A percentile compares a stretch with the other conserved stretches of the same genome.
Evolutionary conservation across 108 stramenopile species (phyloP).

Genomic region (Discostella pseudostelligera): DNA sequence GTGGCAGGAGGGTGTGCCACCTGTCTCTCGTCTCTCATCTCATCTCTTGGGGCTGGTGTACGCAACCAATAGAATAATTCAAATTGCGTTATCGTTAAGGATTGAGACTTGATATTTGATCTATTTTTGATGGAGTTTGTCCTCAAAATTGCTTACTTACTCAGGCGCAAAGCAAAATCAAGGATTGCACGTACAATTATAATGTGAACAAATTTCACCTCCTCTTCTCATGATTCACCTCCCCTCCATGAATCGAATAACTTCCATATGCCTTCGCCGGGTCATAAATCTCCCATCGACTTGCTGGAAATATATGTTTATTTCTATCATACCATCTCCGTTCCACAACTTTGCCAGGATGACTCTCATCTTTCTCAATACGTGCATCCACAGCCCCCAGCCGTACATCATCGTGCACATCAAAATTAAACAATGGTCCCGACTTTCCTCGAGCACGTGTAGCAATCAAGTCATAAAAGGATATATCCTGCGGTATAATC

Average conservation of each 20-base stretch:
- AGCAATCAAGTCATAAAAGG: slow-evolving; percentile 96
- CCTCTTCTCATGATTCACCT: slow-evolving; percentile 60
- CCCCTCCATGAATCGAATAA: slow-evolving; percentile 91
- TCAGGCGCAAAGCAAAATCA: no score
- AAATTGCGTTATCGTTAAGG: no score
- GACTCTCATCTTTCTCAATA: slow-evolving; percentile 95
- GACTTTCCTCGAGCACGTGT: slow-evolving; percentile 93
- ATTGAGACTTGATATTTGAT: no score
- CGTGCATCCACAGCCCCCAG: slow-evolving; percentile 80
- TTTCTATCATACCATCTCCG: slow-evolving; percentile 96
- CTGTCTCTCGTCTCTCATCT: no score
- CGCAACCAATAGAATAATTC: no score
- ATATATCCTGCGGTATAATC: slow-evolving; percentile 92
- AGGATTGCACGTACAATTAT: no score
- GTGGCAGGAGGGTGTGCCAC: no score
- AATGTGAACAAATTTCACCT: no score
- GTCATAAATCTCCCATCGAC: slow-evolving; percentile 96
- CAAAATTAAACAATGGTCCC: slow-evolving; percentile 96
- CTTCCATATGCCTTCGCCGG: slow-evolving; percentile 86
- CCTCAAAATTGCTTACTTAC: no score
- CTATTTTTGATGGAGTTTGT: no score
- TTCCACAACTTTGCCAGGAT: slow-evolving; percentile 96
- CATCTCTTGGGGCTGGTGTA: no score
- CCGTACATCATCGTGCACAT: slow-evolving; percentile 95
- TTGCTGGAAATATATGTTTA: slow-evolving; percentile 98